phyloP scores from a whole-genome alignment of 495 filamentous ascomycete species.

The Penicillium turbatum region DNA sequence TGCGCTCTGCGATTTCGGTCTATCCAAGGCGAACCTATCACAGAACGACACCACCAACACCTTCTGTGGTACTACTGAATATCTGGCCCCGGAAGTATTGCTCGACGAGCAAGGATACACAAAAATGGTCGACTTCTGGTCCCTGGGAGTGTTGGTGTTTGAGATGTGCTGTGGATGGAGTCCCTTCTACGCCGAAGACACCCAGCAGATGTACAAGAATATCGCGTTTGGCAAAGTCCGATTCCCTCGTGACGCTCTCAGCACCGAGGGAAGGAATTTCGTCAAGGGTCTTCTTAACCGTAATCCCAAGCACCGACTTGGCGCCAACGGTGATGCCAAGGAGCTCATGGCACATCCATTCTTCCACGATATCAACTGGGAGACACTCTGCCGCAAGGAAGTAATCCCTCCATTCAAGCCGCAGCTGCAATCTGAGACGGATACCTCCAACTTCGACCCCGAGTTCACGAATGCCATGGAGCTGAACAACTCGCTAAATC shows the following conservation, averaged over 20 bases:
- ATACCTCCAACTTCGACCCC: slow-evolving; percentile 97
- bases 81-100: slow-evolving; percentile 91
- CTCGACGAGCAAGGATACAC: slow-evolving; percentile 97
- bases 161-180: slow-evolving; percentile 99
- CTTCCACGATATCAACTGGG: slow-evolving; percentile 93
- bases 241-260: slow-evolving; percentile 91
- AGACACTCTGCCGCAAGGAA: slow-evolving; percentile 75
- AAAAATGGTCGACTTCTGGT: slow-evolving; percentile 99
- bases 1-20: slow-evolving; percentile 80
- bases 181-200: slow-evolving; percentile 98
- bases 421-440: slow-evolving; percentile 87
- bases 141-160: slow-evolving; percentile 92
- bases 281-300: slow-evolving; percentile 96
- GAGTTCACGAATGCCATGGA: slow-evolving; percentile 96
- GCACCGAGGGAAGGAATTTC: slow-evolving; percentile 91
- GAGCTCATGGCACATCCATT: slow-evolving; percentile 94
- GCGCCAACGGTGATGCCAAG: slow-evolving; percentile 85
- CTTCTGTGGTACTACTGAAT: slow-evolving; percentile 98
- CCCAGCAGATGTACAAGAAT: slow-evolving; percentile 99
- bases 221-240: slow-evolving; percentile 98
- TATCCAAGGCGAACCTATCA: slow-evolving; percentile 94
- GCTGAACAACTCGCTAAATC: slow-evolving; percentile 66
- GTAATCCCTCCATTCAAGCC: slow-evolving; percentile 98
- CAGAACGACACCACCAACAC: slow-evolving; percentile 98
- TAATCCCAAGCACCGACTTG: slow-evolving; percentile 92